Percentiles rank a stretch among this genome's conserved stretches.
phyloP scores from a whole-genome alignment of 768 basidiomycete species.

The Suillus sp. region DNA sequence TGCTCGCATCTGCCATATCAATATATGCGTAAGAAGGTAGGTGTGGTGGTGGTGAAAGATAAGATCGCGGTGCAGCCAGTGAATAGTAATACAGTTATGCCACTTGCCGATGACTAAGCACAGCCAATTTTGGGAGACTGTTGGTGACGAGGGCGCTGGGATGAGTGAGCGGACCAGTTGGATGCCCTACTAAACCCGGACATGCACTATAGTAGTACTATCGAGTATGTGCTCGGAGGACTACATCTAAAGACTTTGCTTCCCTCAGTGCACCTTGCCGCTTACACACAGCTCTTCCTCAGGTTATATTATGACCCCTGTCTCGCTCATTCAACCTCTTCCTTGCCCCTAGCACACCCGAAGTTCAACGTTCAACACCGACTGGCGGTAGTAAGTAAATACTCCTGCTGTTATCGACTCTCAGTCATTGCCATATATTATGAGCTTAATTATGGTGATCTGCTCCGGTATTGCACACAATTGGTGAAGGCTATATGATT shows the following conservation, averaged over 20 bases:
- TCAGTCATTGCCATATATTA: background rate
- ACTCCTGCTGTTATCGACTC: background rate
- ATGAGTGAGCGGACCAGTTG: background rate
- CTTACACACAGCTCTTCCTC: background rate
- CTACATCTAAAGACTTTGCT: background rate
- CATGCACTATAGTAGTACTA: background rate
- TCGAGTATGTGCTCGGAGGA: background rate
- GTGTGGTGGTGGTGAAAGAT: slow-evolving; percentile 13
- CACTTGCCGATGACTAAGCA: slow-evolving; percentile 7
- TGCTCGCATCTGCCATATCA: slow-evolving; percentile 41
- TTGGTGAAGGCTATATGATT: background rate
- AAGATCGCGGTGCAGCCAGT: slow-evolving; percentile 9
- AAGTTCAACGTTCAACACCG: background rate
- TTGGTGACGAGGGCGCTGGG: background rate
- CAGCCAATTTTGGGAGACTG: background rate
- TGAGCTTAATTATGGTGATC: background rate
- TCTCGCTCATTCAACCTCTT: background rate
- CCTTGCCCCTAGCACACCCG: background rate
- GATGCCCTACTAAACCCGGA: background rate
- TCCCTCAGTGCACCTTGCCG: background rate
- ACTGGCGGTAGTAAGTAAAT: background rate
- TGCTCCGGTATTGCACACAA: background rate
- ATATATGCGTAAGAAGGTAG: slow-evolving; percentile 8
- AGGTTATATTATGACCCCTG: background rate
- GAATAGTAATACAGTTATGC: slow-evolving; percentile 7